Percentiles rank a stretch among this genome's conserved stretches.
Evolutionary conservation across 139 green algal species (phyloP).

Genomic region (Gonium pectorale): DNA sequence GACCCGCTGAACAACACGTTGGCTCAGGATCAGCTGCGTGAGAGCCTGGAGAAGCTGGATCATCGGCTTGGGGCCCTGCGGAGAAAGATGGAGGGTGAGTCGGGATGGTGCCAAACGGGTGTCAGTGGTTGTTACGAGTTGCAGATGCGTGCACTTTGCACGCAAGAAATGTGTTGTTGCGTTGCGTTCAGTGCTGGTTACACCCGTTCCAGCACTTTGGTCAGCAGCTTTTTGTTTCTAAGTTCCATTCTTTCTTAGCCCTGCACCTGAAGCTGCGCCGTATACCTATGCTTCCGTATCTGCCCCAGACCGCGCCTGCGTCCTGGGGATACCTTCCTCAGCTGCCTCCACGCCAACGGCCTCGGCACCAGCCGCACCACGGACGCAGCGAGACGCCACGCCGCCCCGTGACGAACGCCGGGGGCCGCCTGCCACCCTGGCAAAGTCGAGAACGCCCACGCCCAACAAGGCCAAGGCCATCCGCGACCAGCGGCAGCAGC

Average conservation of each 20-base stretch:
- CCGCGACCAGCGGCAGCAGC: conserved; percentile 51
- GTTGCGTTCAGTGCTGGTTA: too few relatives aligned
- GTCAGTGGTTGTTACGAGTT: too few relatives aligned
- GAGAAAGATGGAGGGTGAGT: conserved; percentile 42
- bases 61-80: conserved; percentile 37
- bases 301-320: conserved; percentile 35
- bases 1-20: conserved; percentile 34
- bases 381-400: neutral
- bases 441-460: conserved; percentile 54
- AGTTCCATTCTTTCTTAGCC: too few relatives aligned
- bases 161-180: too few relatives aligned
- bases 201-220: too few relatives aligned
- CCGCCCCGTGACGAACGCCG: conserved; percentile 6
- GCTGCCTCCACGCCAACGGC: neutral
- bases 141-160: too few relatives aligned
- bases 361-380: too few relatives aligned
- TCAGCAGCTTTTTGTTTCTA: too few relatives aligned
- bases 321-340: neutral
- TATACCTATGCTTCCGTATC: too few relatives aligned
- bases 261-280: too few relatives aligned
- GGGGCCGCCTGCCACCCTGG: conserved; percentile 33
- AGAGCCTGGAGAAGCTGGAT: conserved; percentile 59
- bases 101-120: too few relatives aligned
- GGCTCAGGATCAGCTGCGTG: conserved; percentile 51
- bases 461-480: conserved; percentile 60